A percentile compares a stretch with the other conserved stretches of the same genome.
phyloP scores from a whole-genome alignment of 352 stramenopile genomes.

The Plasmopara halstedii region DNA sequence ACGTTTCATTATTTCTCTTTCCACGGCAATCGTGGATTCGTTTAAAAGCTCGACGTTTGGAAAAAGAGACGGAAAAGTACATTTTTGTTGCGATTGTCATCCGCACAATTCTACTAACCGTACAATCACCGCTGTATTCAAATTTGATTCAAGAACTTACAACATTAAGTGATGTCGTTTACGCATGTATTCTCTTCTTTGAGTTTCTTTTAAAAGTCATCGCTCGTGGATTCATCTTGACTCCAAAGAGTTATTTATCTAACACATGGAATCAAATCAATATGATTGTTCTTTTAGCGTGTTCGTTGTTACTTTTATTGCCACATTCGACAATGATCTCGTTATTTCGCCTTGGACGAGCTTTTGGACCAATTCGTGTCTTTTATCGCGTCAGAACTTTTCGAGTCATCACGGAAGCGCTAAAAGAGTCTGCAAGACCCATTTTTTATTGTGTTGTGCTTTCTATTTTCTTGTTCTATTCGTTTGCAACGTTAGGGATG shows the following conservation, averaged over 20 bases:
- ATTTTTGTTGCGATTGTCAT: conserved; percentile 78
- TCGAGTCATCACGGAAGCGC: conserved; percentile 72
- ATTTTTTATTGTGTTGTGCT: conserved; percentile 82
- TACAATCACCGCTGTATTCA: conserved; percentile 74
- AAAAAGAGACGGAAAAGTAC: conserved; percentile 81
- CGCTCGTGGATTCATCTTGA: conserved; percentile 69
- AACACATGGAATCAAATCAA: conserved; percentile 83
- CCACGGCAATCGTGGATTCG: conserved; percentile 60
- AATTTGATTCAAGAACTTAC: conserved; percentile 77
- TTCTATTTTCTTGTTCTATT: conserved; percentile 75
- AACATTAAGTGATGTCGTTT: conserved; percentile 60
- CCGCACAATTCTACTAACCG: conserved; percentile 58
- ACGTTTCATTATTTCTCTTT: conserved; percentile 76
- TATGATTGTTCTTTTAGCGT: conserved; percentile 71
- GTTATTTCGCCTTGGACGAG: conserved; percentile 64
- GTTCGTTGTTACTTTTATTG: conserved; percentile 59
- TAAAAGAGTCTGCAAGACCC: conserved; percentile 63
- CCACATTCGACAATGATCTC: conserved; percentile 69
- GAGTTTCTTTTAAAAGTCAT: conserved; percentile 84
- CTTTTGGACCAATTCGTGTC: conserved; percentile 75
- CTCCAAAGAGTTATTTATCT: conserved; percentile 72
- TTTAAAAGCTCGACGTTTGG: conserved; percentile 53
- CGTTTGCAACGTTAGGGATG: conserved; percentile 80
- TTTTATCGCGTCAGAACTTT: conserved; percentile 84
- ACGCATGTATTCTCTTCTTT: conserved; percentile 64